phyloP scores from a whole-genome alignment of 2,329 filamentous ascomycete species.

The Pseudogymnoascus sp. region DNA sequence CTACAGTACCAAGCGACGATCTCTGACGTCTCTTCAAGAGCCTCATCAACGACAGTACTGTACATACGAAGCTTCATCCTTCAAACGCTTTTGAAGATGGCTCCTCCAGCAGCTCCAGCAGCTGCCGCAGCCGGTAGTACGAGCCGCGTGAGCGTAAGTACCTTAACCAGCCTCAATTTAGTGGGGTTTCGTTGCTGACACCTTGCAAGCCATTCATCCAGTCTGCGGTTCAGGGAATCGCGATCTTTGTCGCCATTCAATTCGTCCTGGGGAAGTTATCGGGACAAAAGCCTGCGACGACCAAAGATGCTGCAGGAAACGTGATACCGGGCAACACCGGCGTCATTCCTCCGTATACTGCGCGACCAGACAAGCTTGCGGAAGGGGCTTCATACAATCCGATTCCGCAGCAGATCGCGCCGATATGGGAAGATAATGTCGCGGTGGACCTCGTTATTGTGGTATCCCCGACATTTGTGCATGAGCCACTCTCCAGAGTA shows the following conservation, averaged over 20 bases:
- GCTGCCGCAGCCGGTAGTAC: conserved; percentile 24
- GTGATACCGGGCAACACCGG: conserved; percentile 47
- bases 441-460: conserved; percentile 79
- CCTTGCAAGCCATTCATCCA: conserved; percentile 26
- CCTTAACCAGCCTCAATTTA: not conserved
- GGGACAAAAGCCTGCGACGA: conserved; percentile 41
- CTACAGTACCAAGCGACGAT: not conserved
- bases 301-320: conserved; percentile 47
- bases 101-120: conserved; percentile 26
- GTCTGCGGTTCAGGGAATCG: conserved; percentile 42
- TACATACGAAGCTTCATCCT: not conserved
- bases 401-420: conserved; percentile 66
- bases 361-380: conserved; percentile 55
- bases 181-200: conserved; percentile 14
- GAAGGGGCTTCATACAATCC: conserved; percentile 57
- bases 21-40: not conserved
- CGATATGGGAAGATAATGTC: conserved; percentile 80
- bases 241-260: conserved; percentile 54
- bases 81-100: conserved; percentile 23
- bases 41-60: conserved; percentile 5
- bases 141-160: conserved; percentile 28
- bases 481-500: conserved; percentile 59
- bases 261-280: conserved; percentile 48
- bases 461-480: conserved; percentile 66
- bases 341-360: conserved; percentile 56